Base-by-base conservation (phyloP, 2,329 filamentous ascomycete genomes). In the Pseudogymnoascus sp. region DNA sequence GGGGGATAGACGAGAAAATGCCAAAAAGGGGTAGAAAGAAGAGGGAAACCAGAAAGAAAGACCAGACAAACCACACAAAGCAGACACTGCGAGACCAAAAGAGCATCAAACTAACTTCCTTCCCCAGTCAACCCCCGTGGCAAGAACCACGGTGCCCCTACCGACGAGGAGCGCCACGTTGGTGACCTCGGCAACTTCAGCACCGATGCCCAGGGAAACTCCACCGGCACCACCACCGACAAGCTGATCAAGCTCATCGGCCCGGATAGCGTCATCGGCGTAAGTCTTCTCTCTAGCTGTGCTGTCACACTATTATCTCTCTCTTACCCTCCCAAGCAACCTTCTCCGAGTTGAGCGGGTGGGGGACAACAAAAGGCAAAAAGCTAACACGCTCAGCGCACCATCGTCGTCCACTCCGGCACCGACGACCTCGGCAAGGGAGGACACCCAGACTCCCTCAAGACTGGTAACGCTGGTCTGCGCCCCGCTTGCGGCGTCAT, bases 401-500 rank as follows among this genome's bases (percentile, higher is more conserved):
- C 95, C 70, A 85, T 99, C 67, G 95, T 99, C 73, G 86, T 96
- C 74, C 95, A 99, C 83, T 88, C 83, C 71, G 95, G 95, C 77
- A 98, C 93, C 70, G 95, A 99, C 76, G 95, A 99, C 76, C 91
- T 99, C 69, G 95, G 95, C 79, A 90, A 90, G 84, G 92, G 92
- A 74, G 90, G 81, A 71, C 88, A 90, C 81, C 91, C 93, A 81
- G 92, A 98, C 83, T 96, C 91, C 74, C 91, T 96, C 84, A 97
- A 96, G 89, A 99, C 95, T 69, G 95, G 95, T 71, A 99, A 98
- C 78, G 95, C 95, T 75, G 95, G 95, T 73, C 78, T 82, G 72
- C 91, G 95, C 75, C 95, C 95, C 76, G 95, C 95, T 76, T 99
- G 95, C 81, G 95, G 95, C 82, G 92, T 96, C 75, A 96, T 96